A percentile compares a stretch with the other conserved stretches of the same genome.
phyloP scores from a whole-genome alignment of 345 rosid genomes.

The Noccaea bulbosa region DNA sequence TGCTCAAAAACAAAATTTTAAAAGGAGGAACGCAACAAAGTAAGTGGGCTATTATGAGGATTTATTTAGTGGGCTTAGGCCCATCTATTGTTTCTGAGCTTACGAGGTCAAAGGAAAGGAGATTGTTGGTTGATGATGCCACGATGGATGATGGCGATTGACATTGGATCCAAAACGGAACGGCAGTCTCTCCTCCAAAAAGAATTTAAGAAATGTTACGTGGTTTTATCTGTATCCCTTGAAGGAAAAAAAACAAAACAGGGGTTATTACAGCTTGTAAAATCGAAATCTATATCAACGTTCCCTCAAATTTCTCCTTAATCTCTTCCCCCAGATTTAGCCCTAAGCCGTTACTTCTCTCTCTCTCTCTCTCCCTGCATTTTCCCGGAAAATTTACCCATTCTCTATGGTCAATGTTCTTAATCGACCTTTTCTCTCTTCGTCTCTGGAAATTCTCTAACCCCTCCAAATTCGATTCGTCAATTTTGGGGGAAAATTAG shows the following conservation, averaged over 20 bases:
- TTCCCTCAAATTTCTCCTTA: slow-evolving; percentile 16
- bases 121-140: not conserved
- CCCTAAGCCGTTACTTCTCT: slow-evolving; percentile 43
- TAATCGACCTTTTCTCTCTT: not conserved
- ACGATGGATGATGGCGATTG: slow-evolving; percentile 21
- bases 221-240: not conserved
- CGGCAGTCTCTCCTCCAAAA: not conserved
- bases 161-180: slow-evolving; percentile 37
- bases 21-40: not conserved
- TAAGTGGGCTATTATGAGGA: not conserved
- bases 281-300: slow-evolving; percentile 9
- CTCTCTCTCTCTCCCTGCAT: slow-evolving; percentile 18
- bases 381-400: slow-evolving; percentile 33
- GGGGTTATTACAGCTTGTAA: slow-evolving; percentile 31
- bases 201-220: not conserved
- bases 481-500: slow-evolving; percentile 6
- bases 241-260: not conserved
- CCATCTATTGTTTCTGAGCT: not conserved
- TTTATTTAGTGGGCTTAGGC: not conserved
- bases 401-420: slow-evolving; percentile 16
- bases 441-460: slow-evolving; percentile 7
- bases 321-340: slow-evolving; percentile 40
- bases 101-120: not conserved
- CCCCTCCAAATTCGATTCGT: slow-evolving; percentile 25
- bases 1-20: too few species aligned